Conservation (phyloP, 2,329 filamentous ascomycete genomes). For the Verruconis gallopava region DNA sequence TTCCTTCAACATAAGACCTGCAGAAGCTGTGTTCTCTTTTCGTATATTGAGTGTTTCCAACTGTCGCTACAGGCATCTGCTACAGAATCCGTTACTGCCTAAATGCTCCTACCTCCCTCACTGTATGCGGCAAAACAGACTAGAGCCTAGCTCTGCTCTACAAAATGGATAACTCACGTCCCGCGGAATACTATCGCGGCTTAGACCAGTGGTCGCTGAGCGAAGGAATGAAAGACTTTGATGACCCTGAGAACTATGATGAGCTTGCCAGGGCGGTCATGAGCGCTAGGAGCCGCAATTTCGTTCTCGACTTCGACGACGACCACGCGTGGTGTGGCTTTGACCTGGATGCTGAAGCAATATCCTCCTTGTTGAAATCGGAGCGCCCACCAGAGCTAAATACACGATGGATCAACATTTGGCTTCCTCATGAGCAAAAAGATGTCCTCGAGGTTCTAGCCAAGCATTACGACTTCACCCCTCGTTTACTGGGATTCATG, state of each 20-base stretch:
- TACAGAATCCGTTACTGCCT: too few relatives aligned
- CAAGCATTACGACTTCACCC: constrained; percentile 53
- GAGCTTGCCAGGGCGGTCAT: constrained; percentile 30
- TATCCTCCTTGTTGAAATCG: constrained; percentile 27
- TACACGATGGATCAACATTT: constrained; percentile 67
- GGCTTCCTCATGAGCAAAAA: constrained; percentile 50
- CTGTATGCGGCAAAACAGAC: too few relatives aligned
- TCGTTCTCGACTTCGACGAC: constrained; percentile 52
- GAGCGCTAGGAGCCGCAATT: constrained; percentile 38
- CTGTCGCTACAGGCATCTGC: too few relatives aligned
- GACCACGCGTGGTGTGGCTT: constrained; percentile 43
- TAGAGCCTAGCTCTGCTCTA: too few relatives aligned
- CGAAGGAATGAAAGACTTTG: constrained; percentile 33
- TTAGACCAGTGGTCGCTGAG: neutral
- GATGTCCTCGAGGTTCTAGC: constrained; percentile 45
- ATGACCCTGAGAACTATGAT: constrained; percentile 35
- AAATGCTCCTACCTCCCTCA: too few relatives aligned
- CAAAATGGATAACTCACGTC: neutral
- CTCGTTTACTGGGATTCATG: constrained; percentile 51
- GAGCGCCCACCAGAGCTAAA: constrained; percentile 36
- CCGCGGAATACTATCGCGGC: constrained; percentile 1
- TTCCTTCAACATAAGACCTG: too few relatives aligned
- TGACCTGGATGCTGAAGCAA: constrained; percentile 34
- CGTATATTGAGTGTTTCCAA: too few relatives aligned
- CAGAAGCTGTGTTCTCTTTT: too few relatives aligned